These are phyloP conservation scores for Sindora glabra DNA, from an alignment of 306 rosid genomes.

Conservation along the genomic window DNA sequence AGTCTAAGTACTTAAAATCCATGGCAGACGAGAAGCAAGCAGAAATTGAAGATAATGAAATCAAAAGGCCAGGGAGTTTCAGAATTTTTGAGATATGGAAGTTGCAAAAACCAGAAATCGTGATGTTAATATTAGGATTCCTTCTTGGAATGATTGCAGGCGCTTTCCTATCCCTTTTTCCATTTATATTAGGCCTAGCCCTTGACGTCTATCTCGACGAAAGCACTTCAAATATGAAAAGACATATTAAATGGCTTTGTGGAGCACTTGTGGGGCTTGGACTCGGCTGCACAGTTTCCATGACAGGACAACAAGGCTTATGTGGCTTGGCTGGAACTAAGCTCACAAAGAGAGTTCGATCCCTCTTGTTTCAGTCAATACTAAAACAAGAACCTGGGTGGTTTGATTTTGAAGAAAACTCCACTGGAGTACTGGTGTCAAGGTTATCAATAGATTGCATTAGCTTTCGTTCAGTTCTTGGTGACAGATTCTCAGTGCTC, in stretches of 20 bases:
- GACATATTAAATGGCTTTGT: conserved; percentile 48
- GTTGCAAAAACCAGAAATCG: conserved; percentile 59
- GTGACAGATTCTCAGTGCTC: conserved; percentile 75
- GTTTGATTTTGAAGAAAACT: conserved; percentile 84
- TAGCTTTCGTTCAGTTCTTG: conserved; percentile 61
- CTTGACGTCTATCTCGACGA: conserved; percentile 48
- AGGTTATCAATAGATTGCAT: conserved; percentile 63
- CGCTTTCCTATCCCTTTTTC: conserved; percentile 68
- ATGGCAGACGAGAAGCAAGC: conserved; percentile 18
- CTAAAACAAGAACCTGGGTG: conserved; percentile 91
- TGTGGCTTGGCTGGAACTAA: conserved; percentile 94
- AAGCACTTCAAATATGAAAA: conserved; percentile 30
- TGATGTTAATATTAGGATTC: conserved; percentile 49
- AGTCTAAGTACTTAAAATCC: conserved; percentile 11
- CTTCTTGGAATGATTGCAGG: conserved; percentile 70
- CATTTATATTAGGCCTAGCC: conserved; percentile 54
- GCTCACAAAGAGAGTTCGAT: conserved; percentile 74
- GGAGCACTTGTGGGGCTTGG: conserved; percentile 67
- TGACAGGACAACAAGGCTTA: conserved; percentile 93
- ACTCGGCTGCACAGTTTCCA: conserved; percentile 58
- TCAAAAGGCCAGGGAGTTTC: conserved; percentile 26
- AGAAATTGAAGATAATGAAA: conserved; percentile 28
- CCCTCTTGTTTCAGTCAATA: conserved; percentile 62
- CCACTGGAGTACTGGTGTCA: conserved; percentile 64
- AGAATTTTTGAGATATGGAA: conserved; percentile 55